Conservation (phyloP, 2,329 filamentous ascomycete species). For the Epichloe uncinata region DNA sequence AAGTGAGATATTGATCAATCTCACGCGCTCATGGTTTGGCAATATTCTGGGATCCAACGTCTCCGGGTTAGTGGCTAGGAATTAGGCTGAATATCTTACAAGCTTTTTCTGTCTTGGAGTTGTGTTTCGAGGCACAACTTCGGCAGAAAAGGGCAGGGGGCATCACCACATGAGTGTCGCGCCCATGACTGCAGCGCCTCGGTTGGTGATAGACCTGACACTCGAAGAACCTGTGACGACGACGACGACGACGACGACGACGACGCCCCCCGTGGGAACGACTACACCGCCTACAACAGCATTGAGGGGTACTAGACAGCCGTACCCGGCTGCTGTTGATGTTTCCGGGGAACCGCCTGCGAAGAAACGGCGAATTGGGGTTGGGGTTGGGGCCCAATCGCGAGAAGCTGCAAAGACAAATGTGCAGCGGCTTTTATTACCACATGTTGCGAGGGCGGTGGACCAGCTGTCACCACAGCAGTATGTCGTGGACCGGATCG, state of each 20-base stretch:
- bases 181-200: constrained; percentile 14
- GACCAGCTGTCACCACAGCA: constrained; percentile 10
- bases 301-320: neutral
- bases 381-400: constrained; percentile 8
- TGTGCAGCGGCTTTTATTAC: constrained; percentile 19
- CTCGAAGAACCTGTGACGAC: constrained; percentile 2
- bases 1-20: neutral
- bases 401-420: constrained; percentile 13
- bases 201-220: constrained; percentile 18
- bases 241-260: neutral
- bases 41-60: too few species aligned
- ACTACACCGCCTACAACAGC: neutral
- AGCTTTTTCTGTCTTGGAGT: neutral
- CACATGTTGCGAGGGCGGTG: constrained; percentile 17
- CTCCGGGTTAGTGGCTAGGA: neutral
- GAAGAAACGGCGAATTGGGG: constrained; percentile 20
- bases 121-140: constrained; percentile 1
- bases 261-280: too few species aligned
- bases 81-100: neutral
- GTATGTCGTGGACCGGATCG: constrained; percentile 16
- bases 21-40: neutral
- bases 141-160: neutral
- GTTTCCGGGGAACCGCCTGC: constrained; percentile 13
- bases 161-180: constrained; percentile 14
- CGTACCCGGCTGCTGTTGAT: neutral